Conservation (phyloP, 2,329 filamentous ascomycete genomes). For the Aspergillus sp. region DNA sequence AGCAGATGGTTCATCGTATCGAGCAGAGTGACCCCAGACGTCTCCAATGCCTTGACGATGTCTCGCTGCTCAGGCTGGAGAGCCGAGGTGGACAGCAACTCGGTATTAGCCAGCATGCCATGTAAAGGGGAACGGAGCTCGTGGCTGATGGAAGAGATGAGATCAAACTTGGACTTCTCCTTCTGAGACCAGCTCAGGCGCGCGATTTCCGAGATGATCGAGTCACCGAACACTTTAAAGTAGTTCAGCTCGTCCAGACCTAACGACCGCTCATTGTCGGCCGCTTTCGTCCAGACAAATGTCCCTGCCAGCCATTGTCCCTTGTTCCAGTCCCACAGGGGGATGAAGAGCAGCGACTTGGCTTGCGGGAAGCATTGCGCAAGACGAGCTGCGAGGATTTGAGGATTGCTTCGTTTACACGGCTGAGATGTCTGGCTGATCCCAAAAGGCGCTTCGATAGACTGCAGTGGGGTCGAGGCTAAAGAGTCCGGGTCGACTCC, state of each 20-base stretch:
- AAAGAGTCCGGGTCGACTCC: neutral
- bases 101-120: constrained; percentile 54
- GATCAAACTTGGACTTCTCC: constrained; percentile 57
- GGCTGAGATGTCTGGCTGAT: neutral
- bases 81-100: constrained; percentile 53
- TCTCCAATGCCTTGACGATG: constrained; percentile 54
- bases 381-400: constrained; percentile 21
- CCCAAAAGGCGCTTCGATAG: neutral
- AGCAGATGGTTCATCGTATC: constrained; percentile 50
- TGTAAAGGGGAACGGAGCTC: constrained; percentile 56
- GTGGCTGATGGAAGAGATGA: constrained; percentile 59
- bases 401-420: neutral
- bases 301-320: constrained; percentile 40
- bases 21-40: constrained; percentile 55
- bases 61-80: constrained; percentile 46
- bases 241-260: constrained; percentile 39
- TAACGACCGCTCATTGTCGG: constrained; percentile 26
- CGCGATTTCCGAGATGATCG: constrained; percentile 41
- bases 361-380: constrained; percentile 29
- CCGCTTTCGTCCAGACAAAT: constrained; percentile 33
- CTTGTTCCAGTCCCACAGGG: constrained; percentile 41
- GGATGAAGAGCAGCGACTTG: constrained; percentile 36
- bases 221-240: constrained; percentile 41
- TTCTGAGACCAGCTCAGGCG: constrained; percentile 38
- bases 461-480: neutral